These are phyloP conservation scores for Colletotrichum brevisporum DNA, from an alignment of 2,329 filamentous ascomycete species.

Conservation along the genomic window DNA sequence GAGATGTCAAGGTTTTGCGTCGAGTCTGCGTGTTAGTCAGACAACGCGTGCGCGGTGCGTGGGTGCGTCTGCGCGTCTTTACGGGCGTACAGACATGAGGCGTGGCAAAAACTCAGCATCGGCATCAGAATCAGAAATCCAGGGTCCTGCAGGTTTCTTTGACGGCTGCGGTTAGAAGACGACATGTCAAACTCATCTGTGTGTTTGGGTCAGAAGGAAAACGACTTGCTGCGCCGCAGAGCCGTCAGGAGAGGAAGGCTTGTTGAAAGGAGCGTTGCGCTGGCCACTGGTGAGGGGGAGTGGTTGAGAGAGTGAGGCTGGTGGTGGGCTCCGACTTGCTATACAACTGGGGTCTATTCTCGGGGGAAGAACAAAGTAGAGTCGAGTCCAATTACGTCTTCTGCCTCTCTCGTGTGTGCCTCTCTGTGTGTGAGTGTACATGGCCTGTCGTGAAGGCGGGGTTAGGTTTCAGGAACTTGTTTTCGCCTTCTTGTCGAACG, in stretches of 20 bases:
- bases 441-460: not conserved
- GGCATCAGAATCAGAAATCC: too few relatives aligned
- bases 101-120: not conserved
- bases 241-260: not conserved
- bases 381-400: not conserved
- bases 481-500: slow-evolving; percentile 1
- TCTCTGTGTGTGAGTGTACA: too few relatives aligned
- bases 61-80: not conserved
- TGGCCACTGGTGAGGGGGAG: not conserved
- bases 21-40: not conserved
- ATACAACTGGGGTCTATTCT: too few relatives aligned
- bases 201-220: not conserved
- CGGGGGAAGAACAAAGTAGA: too few relatives aligned
- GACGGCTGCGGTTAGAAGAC: too few relatives aligned
- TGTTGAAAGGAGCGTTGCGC: not conserved
- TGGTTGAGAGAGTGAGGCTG: not conserved
- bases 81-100: not conserved
- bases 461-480: not conserved
- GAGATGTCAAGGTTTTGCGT: not conserved
- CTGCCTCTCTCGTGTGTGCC: too few relatives aligned
- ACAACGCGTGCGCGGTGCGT: not conserved
- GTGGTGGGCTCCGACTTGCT: not conserved
- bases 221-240: not conserved
- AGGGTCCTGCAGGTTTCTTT: too few relatives aligned
- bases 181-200: not conserved